phyloP scores from a whole-genome alignment of 495 filamentous ascomycete genomes.

The Podospora pseudocomata region DNA sequence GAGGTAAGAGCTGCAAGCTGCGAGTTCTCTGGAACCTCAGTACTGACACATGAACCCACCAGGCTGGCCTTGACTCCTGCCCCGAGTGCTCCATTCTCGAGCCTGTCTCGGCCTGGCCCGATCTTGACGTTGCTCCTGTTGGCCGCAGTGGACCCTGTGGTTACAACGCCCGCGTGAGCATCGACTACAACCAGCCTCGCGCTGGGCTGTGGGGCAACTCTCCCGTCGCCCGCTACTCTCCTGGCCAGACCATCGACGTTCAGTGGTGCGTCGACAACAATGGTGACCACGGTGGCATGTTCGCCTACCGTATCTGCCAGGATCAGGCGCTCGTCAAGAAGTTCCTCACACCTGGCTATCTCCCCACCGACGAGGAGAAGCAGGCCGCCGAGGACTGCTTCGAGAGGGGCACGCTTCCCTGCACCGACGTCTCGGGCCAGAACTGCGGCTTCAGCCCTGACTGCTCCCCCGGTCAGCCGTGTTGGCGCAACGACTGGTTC shows the following conservation, averaged over 20 bases:
- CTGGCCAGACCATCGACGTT: slow-evolving; percentile 47
- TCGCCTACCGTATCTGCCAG: slow-evolving; percentile 54
- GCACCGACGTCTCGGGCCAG: slow-evolving; percentile 53
- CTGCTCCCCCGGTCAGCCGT: slow-evolving; percentile 44
- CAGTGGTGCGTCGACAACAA: slow-evolving; percentile 59
- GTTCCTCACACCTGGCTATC: slow-evolving; percentile 48
- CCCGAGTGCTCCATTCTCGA: slow-evolving; percentile 57
- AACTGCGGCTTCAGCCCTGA: slow-evolving; percentile 51
- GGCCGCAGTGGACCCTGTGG: slow-evolving; percentile 54
- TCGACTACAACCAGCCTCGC: slow-evolving; percentile 54
- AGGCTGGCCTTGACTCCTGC: slow-evolving; percentile 52
- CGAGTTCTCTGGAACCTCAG: neutral
- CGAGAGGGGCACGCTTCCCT: slow-evolving; percentile 45
- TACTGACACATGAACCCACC: neutral
- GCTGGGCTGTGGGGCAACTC: slow-evolving; percentile 43
- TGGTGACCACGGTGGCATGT: slow-evolving; percentile 60
- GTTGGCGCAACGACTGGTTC: slow-evolving; percentile 57
- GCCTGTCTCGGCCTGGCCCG: slow-evolving; percentile 51
- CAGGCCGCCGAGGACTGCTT: slow-evolving; percentile 55
- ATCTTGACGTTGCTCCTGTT: slow-evolving; percentile 44
- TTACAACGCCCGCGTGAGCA: slow-evolving; percentile 53
- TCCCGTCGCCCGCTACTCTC: slow-evolving; percentile 44
- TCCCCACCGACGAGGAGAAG: slow-evolving; percentile 53
- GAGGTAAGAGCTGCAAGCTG: slow-evolving; percentile 35
- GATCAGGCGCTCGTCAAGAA: slow-evolving; percentile 51